Evolutionary conservation across 2,329 filamentous ascomycete genomes (phyloP).

Genomic region (Cladorrhinum sp.): DNA sequence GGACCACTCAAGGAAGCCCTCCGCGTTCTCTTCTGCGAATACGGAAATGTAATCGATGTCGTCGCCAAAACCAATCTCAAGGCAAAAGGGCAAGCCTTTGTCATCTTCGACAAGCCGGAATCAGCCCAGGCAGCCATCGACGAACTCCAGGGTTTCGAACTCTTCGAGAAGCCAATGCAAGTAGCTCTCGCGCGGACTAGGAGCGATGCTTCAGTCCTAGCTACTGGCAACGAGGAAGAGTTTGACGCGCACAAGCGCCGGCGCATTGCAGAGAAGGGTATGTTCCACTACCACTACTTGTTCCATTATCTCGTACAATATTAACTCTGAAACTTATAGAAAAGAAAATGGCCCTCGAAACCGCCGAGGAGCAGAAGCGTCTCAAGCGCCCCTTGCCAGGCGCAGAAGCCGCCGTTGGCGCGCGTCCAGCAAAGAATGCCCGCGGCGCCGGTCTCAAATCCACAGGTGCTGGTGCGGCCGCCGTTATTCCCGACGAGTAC

Average conservation of each 20-base stretch:
- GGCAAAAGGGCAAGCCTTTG: constrained; percentile 91
- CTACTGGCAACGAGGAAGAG: constrained; percentile 71
- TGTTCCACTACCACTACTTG: constrained; percentile 19
- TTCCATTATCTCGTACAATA: constrained; percentile 8
- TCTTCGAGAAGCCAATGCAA: constrained; percentile 89
- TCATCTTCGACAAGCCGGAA: constrained; percentile 82
- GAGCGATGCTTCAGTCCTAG: constrained; percentile 83
- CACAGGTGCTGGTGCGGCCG: constrained; percentile 62
- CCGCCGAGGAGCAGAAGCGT: constrained; percentile 73
- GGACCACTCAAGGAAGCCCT: constrained; percentile 72
- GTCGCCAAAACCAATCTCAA: constrained; percentile 76
- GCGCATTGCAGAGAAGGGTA: constrained; percentile 86
- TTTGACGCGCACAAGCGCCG: constrained; percentile 83
- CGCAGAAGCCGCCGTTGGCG: constrained; percentile 41
- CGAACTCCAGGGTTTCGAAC: constrained; percentile 85
- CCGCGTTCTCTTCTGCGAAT: constrained; percentile 78
- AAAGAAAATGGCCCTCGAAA: constrained; percentile 78
- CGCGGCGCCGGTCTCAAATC: constrained; percentile 74
- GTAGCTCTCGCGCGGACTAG: constrained; percentile 76
- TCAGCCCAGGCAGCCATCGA: constrained; percentile 80
- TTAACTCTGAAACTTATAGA: constrained; percentile 38
- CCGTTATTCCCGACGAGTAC: constrained; percentile 94
- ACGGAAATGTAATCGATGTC: constrained; percentile 74
- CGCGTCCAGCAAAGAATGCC: constrained; percentile 63
- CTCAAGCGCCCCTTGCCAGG: constrained; percentile 57